Base-by-base conservation (phyloP, 164 flowering plant species). In the Chimonanthus salicifolius region DNA sequence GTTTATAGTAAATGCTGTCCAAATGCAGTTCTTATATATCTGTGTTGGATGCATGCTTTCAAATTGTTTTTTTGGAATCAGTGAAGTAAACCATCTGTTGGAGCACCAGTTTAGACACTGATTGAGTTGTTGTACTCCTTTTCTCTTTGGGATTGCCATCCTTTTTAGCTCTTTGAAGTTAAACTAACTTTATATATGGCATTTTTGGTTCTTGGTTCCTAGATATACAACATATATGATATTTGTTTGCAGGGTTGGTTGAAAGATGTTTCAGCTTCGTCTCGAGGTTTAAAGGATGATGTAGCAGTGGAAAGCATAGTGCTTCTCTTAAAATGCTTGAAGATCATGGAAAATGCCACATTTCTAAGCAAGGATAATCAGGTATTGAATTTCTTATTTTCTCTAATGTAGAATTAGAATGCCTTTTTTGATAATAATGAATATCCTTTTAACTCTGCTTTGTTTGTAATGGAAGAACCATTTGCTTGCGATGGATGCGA, bases 271-370 rank as follows among this genome's bases (percentile, higher is more conserved):
- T 74, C 77, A 15, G 70, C 78, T 71, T 78, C 82, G 21, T 66
- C 43, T 18, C 74, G 62, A 63, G 80, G 80, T 16, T 72, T 74
- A 16, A 86, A 84, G 81, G 83, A 81, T 77, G 80, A 79, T 49
- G 70, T 8, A 15, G 78, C 80, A 71, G 67, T 79, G 75, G 79
- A 86, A 79, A 82, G 86, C 74, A 74, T 87, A 47, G 78, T 76
- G 62, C 77, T 90, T 68, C 91, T 93, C 50, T 77, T 89, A 69
- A 95, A 93, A 83, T 90, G 94, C 77, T 82, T 95, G 84, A 95
- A 90, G 79, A 88, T 95, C 58, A 93, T 92, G 97, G 99, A 93
- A 83, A 95, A 95, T 80, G 97, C 99, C 51, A 88, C 98, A 44
- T 94, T 93, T 79, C 87, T 90, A 10, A 95, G 98, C 74, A 87